Conservation (phyloP, 805 yeast species). For the Ogataea degrootiae region DNA sequence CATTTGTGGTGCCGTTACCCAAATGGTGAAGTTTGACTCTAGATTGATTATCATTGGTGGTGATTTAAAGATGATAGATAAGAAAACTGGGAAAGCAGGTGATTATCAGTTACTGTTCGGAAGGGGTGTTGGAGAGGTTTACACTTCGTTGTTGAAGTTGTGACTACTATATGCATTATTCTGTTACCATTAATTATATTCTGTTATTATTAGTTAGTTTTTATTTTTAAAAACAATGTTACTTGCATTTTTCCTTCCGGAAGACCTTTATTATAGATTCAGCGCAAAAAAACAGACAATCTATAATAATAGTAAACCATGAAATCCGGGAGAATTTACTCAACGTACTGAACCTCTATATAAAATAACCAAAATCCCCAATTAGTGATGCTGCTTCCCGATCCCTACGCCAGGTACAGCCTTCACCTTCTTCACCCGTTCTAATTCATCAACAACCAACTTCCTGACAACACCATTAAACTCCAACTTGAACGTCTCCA, state of each 20-base stretch:
- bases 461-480: slow-evolving; percentile 10
- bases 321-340: too few relatives aligned
- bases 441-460: slow-evolving; percentile 11
- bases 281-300: too few relatives aligned
- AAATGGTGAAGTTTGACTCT: slow-evolving; percentile 17
- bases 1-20: slow-evolving; percentile 6
- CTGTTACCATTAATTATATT: background rate
- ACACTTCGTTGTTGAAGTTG: slow-evolving; percentile 14
- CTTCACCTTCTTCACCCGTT: background rate
- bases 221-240: background rate
- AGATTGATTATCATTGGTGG: slow-evolving; percentile 19
- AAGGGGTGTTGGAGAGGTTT: slow-evolving; percentile 14
- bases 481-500: slow-evolving; percentile 1
- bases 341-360: too few relatives aligned
- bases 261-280: too few relatives aligned
- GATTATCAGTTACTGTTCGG: slow-evolving; percentile 6
- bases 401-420: background rate
- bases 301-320: too few relatives aligned
- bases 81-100: slow-evolving; percentile 1
- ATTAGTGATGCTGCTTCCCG: too few relatives aligned
- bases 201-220: background rate
- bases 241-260: too few relatives aligned
- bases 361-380: too few relatives aligned
- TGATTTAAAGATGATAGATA: slow-evolving; percentile 11
- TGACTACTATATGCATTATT: slow-evolving; percentile 1